Evolutionary conservation across 1,139 yeast genomes (phyloP).

Genomic region (Yamadazyma diospyri): DNA sequence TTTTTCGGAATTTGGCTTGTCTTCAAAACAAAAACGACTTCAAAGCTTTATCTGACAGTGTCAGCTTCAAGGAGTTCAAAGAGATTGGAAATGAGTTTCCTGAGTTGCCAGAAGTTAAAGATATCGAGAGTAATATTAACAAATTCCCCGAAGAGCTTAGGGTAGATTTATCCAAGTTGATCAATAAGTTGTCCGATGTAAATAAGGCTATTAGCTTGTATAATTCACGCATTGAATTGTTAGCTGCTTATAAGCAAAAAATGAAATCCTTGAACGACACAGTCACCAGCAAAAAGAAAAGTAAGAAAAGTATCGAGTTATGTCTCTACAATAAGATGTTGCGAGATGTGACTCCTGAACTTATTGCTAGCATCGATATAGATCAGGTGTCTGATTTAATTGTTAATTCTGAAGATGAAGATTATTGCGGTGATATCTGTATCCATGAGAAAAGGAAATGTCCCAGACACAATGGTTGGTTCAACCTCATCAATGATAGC

Average conservation of each 20-base stretch:
- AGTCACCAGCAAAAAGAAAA: conserved; percentile 13
- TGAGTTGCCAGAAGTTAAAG: conserved; percentile 33
- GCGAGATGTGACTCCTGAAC: conserved; percentile 7
- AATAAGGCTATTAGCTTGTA: conserved; percentile 16
- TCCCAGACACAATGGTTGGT: conserved; percentile 66
- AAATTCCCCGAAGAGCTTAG: conserved; percentile 30
- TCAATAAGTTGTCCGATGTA: conserved; percentile 21
- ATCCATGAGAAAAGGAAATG: conserved; percentile 65
- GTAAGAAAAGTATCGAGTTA: conserved; percentile 20
- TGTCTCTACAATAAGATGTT: conserved; percentile 13
- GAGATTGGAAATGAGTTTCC: conserved; percentile 36
- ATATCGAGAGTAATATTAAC: conserved; percentile 23
- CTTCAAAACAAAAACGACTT: conserved; percentile 7
- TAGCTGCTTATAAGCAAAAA: conserved; percentile 33
- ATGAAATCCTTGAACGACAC: conserved; percentile 37
- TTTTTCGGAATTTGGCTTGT: conserved; percentile 28
- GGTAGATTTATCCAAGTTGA: conserved; percentile 17
- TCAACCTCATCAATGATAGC: conserved; percentile 47
- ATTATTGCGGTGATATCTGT: conserved; percentile 37
- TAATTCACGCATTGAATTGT: conserved; percentile 18
- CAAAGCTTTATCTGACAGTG: conserved; percentile 15
- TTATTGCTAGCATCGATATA: conserved; percentile 16
- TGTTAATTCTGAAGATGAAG: conserved; percentile 16
- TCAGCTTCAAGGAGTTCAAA: conserved; percentile 16
- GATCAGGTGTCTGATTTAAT: conserved; percentile 15